Base-by-base conservation (phyloP, 2,329 filamentous ascomycete genomes). In the Chrysoporthe puriensis region DNA sequence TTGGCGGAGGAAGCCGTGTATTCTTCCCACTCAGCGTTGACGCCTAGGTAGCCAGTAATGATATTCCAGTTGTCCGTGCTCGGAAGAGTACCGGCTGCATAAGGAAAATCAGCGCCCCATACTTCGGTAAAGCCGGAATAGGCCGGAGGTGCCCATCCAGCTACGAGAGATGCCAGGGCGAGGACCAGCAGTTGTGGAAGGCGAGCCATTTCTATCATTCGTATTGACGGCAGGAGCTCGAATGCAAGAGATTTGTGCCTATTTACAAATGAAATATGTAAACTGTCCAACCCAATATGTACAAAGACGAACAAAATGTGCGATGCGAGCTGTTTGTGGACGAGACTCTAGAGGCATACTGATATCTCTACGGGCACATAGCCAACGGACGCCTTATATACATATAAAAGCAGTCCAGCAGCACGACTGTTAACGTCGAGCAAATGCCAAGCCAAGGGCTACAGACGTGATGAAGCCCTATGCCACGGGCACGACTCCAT, bases 1-100 rank as follows among this genome's bases (percentile, higher is more conserved):
- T 86, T 85, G 67, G 74, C 70, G 65, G 76, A 77, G 60, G 79
- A 81, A 4, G 75, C 73, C 48, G 79, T 79, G 77, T 86, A 86
- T 4, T 76, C 76, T 74, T 86, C 79, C 60, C 79, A 73, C 75
- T 86, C 84, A 71, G 79, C 77, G 77, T 86, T 86, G 73, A 80
- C 78, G 68, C 79, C 74, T n/a, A 83, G 71, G 74, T 82, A 74
- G 21, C 77, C 74, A 44, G 79, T 78, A 66, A 83, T 78, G 71
- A 82, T 79, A 74, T 83, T 82, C 84, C 84, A 86, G 68, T 75
- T 79, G 56, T 73, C 70, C 5, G 71, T 34, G 73, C 81, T 78
- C 56, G 80, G 78, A 11, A 74, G 64, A 16, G 74, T 71, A 6
- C 81, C 83, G 16, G 78, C 74, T 8, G 76, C 65, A 13, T 83